Conservation (phyloP, 2,329 filamentous ascomycete genomes). For the Zymoseptoria crescenta region DNA sequence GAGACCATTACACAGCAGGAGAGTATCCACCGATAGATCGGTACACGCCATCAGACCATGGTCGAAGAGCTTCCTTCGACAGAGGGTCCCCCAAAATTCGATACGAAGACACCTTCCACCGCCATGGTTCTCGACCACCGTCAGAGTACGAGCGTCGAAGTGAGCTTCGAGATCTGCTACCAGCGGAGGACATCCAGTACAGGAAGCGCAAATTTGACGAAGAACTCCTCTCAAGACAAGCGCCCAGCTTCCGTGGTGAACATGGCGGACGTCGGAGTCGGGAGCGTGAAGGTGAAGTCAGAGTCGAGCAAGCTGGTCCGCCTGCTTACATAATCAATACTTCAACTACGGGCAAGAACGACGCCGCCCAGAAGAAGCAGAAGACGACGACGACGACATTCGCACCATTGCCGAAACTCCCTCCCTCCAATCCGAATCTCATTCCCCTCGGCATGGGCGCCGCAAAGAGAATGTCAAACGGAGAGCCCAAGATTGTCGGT, state of each 20-base stretch:
- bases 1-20: background rate
- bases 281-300: background rate
- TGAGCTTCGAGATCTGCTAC: background rate
- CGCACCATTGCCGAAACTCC: conserved; percentile 2
- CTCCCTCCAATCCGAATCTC: background rate
- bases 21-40: background rate
- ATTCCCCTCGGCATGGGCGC: conserved; percentile 21
- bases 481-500: conserved; percentile 32
- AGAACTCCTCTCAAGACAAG: background rate
- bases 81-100: background rate
- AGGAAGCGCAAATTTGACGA: background rate
- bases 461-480: conserved; percentile 26
- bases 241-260: background rate
- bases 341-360: background rate
- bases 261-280: background rate
- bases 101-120: background rate
- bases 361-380: background rate
- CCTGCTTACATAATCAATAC: background rate
- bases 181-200: background rate
- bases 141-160: background rate
- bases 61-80: background rate
- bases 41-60: background rate
- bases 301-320: background rate
- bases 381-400: background rate
- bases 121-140: background rate